phyloP scores from a whole-genome alignment of 2,329 filamentous ascomycete genomes.

The Malbranchea zuffiana region DNA sequence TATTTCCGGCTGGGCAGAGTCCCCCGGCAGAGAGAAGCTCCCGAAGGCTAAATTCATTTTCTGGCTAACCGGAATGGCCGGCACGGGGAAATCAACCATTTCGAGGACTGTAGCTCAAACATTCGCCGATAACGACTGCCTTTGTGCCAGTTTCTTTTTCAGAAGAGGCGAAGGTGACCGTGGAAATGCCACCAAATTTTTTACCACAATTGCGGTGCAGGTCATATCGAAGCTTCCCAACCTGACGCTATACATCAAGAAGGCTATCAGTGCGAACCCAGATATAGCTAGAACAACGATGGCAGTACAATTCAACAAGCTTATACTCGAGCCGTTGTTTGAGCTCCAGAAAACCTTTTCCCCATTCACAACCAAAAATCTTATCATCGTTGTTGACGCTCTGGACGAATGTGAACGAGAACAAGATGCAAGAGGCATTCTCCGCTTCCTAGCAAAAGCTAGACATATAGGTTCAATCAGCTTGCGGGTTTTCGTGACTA shows the following conservation, averaged over 20 bases:
- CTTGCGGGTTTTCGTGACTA: constrained; percentile 23
- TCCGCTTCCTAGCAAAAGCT: constrained; percentile 2
- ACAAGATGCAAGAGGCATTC: neutral
- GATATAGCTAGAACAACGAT: constrained; percentile 19
- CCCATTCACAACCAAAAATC: constrained; percentile 3
- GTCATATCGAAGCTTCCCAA: neutral
- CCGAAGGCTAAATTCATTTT: constrained; percentile 19
- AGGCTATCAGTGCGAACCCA: constrained; percentile 19
- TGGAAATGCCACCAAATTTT: constrained; percentile 4
- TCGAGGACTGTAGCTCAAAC: constrained; percentile 17
- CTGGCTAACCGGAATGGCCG: constrained; percentile 22
- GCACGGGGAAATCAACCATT: constrained; percentile 23
- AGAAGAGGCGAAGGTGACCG: constrained; percentile 12
- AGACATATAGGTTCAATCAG: neutral
- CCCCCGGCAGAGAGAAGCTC: too few species aligned
- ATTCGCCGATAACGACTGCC: constrained; percentile 6
- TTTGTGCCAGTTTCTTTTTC: constrained; percentile 22
- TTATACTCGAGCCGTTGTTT: constrained; percentile 18
- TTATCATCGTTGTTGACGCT: constrained; percentile 4
- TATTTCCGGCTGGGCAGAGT: constrained; percentile 14
- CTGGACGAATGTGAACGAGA: constrained; percentile 3
- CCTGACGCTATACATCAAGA: constrained; percentile 20
- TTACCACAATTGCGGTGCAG: constrained; percentile 3
- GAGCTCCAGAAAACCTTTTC: constrained; percentile 4
- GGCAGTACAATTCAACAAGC: constrained; percentile 18